phyloP scores from a whole-genome alignment of 75 land plant species.

The Azolla pinnata region DNA sequence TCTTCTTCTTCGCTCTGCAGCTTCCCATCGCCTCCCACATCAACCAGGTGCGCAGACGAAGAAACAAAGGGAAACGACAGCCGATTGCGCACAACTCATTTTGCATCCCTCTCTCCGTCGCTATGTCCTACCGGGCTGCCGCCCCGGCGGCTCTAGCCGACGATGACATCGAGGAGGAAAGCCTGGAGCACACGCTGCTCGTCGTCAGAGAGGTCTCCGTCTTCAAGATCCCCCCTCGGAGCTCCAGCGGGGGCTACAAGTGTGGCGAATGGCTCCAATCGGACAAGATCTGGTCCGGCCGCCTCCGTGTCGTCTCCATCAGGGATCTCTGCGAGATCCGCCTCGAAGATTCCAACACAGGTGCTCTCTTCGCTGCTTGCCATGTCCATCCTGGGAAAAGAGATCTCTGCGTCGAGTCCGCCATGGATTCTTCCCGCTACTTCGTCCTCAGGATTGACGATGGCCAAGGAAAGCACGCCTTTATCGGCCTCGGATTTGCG shows the following conservation, averaged over 20 bases:
- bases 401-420: conserved; percentile 76
- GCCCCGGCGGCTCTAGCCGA: no score
- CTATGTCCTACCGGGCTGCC: no score
- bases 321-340: conserved; percentile 84
- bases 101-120: no score
- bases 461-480: conserved; percentile 90
- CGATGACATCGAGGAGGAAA: conserved; percentile 57
- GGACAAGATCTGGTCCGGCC: conserved; percentile 97
- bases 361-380: conserved; percentile 96
- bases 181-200: conserved; percentile 80
- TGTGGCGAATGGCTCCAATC: conserved; percentile 99
- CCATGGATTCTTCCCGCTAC: conserved; percentile 86
- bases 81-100: no score
- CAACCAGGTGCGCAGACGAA: no score
- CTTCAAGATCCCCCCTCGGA: conserved; percentile 91
- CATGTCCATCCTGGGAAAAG: conserved; percentile 71
- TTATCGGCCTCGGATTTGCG: conserved; percentile 78
- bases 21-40: no score
- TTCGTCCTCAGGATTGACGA: conserved; percentile 94
- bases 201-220: conserved; percentile 92
- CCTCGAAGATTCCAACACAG: conserved; percentile 82
- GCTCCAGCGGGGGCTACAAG: conserved; percentile 90
- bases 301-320: conserved; percentile 82
- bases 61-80: no score
- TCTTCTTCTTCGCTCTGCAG: no score